Evolutionary conservation across 2,329 filamentous ascomycete genomes (phyloP).

Genomic region (Leptosphaerulina australis): DNA sequence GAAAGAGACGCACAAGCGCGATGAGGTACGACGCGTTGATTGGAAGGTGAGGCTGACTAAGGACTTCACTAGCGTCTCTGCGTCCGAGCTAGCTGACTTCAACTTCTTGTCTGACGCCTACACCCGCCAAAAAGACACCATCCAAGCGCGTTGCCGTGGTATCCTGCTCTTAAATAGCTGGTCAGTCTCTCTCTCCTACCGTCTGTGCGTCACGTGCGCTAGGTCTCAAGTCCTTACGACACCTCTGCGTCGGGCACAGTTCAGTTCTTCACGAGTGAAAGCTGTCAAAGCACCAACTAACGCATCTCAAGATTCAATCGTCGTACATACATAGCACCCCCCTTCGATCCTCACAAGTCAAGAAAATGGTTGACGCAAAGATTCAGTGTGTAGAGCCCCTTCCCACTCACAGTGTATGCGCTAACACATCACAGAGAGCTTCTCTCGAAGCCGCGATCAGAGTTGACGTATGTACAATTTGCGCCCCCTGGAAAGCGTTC

Average conservation of each 20-base stretch:
- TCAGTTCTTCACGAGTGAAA: conserved; percentile 27
- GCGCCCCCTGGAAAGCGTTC: not conserved
- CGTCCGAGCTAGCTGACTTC: conserved; percentile 25
- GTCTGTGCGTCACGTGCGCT: conserved; percentile 32
- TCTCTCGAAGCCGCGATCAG: conserved; percentile 83
- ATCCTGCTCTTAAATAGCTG: conserved; percentile 26
- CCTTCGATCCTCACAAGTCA: conserved; percentile 3
- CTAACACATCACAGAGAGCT: conserved; percentile 70
- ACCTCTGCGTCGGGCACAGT: conserved; percentile 13
- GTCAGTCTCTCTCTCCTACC: conserved; percentile 24
- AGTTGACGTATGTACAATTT: conserved; percentile 77
- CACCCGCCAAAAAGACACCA: conserved; percentile 33
- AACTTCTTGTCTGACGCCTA: conserved; percentile 30
- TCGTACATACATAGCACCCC: conserved; percentile 6
- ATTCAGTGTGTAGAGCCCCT: conserved; percentile 47
- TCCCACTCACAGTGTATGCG: not conserved
- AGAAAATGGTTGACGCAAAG: conserved; percentile 50
- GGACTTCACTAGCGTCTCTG: not conserved
- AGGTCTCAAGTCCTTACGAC: conserved; percentile 19
- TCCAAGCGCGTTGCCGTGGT: conserved; percentile 41
- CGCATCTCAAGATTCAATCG: conserved; percentile 18
- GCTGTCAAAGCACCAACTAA: conserved; percentile 28
- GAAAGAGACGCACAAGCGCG: conserved; percentile 31
- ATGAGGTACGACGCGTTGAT: conserved; percentile 30
- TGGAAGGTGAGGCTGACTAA: conserved; percentile 24